Evolutionary conservation across 2,329 filamentous ascomycete genomes (phyloP), one percentile per base, ranked within the genome.

Genomic region (Hypoxylon sp.): DNA sequence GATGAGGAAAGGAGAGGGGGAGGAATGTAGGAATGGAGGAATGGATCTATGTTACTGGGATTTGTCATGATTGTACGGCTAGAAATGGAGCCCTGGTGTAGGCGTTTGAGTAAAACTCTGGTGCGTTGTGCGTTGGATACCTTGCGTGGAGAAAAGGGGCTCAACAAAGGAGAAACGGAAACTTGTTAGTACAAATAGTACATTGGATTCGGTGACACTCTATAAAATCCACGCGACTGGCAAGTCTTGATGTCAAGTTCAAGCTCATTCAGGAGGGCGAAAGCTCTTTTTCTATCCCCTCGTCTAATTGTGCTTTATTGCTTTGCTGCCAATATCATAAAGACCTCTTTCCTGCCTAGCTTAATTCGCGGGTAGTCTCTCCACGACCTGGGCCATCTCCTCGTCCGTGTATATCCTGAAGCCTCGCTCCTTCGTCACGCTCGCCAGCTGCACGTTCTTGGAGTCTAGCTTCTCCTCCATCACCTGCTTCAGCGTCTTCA

Each of bases 391-490:
- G 67, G 93, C 93, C 96, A 99, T 99, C 85, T 98, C 95, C 78
- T 95, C 94, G 77, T 99, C 96, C 65, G 91, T 92, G 86, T 99
- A 99, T 90, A 99, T 98, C 84, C 94, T 92, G 88, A 99, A 99
- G 63, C 96, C 96, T 84, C 93, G 95, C 74, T 98, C 95, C 87
- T 94, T 97, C 71, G 96, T 99, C 64, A 99, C 96, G 79, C 95
- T 98, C 59, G 96, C 96, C 75, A 99, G 83, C 85, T 99, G 96
- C 73, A 99, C 96, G 79, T 99, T 99, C 89, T 99, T 99, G 72
- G 94, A 89, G 80, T 99, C 96, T 68, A 99, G 87, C 86, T 99
- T 99, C 90, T 99, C 96, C 84, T 99, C 96, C 96, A 99, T 99
- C 75, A 99, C 96, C 84, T 99, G 96, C 88, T 98, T 99, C 81